A percentile compares a stretch with the other conserved stretches of the same genome.
Conservation (phyloP, 1,139 yeast species). For the Magnusiomyces fungicola region DNA sequence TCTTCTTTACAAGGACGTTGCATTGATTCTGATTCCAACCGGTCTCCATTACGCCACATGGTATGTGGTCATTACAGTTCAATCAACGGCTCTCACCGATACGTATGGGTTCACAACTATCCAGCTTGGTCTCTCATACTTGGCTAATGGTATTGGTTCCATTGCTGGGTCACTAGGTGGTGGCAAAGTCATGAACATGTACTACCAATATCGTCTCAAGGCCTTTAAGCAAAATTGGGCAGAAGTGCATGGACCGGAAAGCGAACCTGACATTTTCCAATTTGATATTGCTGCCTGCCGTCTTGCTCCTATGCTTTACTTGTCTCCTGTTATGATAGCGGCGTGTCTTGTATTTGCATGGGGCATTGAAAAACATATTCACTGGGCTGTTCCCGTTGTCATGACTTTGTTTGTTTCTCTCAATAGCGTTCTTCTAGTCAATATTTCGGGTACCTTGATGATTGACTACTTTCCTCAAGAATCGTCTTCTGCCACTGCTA, state of each 20-base stretch:
- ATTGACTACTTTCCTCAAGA: slow-evolving; percentile 55
- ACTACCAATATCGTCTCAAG: slow-evolving; percentile 31
- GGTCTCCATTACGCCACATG: slow-evolving; percentile 59
- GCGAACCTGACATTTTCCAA: slow-evolving; percentile 8
- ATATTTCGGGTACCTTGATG: slow-evolving; percentile 47
- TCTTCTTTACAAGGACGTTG: slow-evolving; percentile 29
- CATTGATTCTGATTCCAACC: slow-evolving; percentile 43
- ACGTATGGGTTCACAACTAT: slow-evolving; percentile 45
- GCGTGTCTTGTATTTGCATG: slow-evolving; percentile 59
- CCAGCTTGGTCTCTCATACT: slow-evolving; percentile 54
- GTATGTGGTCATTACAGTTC: slow-evolving; percentile 61
- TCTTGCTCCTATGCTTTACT: slow-evolving; percentile 32
- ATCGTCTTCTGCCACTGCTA: slow-evolving; percentile 55
- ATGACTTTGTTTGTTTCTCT: slow-evolving; percentile 41
- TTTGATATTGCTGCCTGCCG: slow-evolving; percentile 47
- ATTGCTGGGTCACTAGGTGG: slow-evolving; percentile 30
- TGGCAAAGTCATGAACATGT: slow-evolving; percentile 31
- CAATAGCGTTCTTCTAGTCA: slow-evolving; percentile 42
- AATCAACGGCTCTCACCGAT: slow-evolving; percentile 47
- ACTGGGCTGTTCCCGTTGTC: slow-evolving; percentile 50
- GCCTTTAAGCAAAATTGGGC: slow-evolving; percentile 42
- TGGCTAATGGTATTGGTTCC: slow-evolving; percentile 36
- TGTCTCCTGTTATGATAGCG: slow-evolving; percentile 28
- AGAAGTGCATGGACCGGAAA: slow-evolving; percentile 17
- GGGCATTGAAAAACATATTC: slow-evolving; percentile 47